Conservation (phyloP, 2,329 filamentous ascomycete genomes). For the Plectosphaerella plurivora region DNA sequence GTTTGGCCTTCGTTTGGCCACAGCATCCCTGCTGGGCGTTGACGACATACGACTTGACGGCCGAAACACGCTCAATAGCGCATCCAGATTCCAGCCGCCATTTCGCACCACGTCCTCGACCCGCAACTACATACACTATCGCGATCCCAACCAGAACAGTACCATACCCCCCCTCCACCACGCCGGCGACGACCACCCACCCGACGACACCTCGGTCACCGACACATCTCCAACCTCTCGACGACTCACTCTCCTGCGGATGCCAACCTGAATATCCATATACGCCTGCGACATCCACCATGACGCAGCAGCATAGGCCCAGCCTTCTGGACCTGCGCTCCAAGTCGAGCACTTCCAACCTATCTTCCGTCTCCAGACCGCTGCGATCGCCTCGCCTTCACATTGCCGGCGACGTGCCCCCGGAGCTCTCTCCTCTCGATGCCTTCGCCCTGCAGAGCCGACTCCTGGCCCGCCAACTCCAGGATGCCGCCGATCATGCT, state of each 20-base stretch:
- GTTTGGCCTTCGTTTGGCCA: neutral
- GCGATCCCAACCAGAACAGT: neutral
- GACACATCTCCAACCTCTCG: neutral
- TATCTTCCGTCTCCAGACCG: constrained; percentile 43
- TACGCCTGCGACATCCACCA: constrained; percentile 22
- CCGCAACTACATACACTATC: neutral
- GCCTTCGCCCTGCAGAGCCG: constrained; percentile 91
- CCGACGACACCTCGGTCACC: neutral
- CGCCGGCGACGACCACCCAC: constrained; percentile 2
- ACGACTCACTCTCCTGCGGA: constrained; percentile 3
- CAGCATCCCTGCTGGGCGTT: neutral
- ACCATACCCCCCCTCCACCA: neutral
- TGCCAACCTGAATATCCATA: constrained; percentile 4
- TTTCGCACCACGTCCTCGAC: neutral
- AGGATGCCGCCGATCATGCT: constrained; percentile 66
- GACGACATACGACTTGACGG: neutral
- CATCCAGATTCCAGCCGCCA: neutral
- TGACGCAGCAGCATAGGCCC: constrained; percentile 48
- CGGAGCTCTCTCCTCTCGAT: constrained; percentile 89
- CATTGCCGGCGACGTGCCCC: constrained; percentile 76
- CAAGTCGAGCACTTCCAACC: constrained; percentile 46
- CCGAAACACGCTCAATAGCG: neutral
- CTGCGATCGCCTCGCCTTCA: constrained; percentile 70
- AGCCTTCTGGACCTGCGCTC: constrained; percentile 56
- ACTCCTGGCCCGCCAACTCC: constrained; percentile 79